phyloP scores from a whole-genome alignment of 1,284 basidiomycete genomes.

The Marasmius tenuissimus region DNA sequence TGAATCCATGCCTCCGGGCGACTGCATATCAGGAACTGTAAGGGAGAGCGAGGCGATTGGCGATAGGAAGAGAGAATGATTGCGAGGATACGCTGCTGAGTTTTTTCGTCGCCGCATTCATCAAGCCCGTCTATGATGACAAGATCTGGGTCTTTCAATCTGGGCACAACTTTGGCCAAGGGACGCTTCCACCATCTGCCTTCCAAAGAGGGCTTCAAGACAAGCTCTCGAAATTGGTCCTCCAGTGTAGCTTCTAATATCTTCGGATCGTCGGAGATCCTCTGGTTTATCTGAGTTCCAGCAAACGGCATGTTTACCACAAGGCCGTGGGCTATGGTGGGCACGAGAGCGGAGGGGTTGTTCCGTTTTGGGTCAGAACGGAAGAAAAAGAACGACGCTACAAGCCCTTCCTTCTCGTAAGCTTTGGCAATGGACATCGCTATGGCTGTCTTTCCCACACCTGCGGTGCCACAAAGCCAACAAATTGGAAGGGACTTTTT shows the following conservation, averaged over 20 bases:
- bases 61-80: background rate
- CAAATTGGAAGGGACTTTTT: slow-evolving; percentile 3
- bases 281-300: background rate
- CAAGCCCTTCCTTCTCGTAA: background rate
- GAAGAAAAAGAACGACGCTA: slow-evolving; percentile 20
- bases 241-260: slow-evolving; percentile 2
- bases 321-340: slow-evolving; percentile 3
- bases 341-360: background rate
- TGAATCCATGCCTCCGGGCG: slow-evolving; percentile 24
- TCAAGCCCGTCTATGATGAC: slow-evolving; percentile 6
- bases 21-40: slow-evolving; percentile 25
- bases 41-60: slow-evolving; percentile 9
- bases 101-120: background rate
- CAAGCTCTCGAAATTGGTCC: slow-evolving; percentile 2
- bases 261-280: background rate
- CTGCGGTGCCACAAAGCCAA: slow-evolving; percentile 18
- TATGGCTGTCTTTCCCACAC: slow-evolving; percentile 19
- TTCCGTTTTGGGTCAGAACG: slow-evolving; percentile 4
- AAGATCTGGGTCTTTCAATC: background rate
- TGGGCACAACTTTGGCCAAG: too few relatives aligned
- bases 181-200: background rate
- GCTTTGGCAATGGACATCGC: slow-evolving; percentile 17
- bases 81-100: background rate
- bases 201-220: background rate
- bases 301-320: background rate